Evolutionary conservation across 2,329 filamentous ascomycete genomes (phyloP).

Genomic region (Huntiella moniliformis): DNA sequence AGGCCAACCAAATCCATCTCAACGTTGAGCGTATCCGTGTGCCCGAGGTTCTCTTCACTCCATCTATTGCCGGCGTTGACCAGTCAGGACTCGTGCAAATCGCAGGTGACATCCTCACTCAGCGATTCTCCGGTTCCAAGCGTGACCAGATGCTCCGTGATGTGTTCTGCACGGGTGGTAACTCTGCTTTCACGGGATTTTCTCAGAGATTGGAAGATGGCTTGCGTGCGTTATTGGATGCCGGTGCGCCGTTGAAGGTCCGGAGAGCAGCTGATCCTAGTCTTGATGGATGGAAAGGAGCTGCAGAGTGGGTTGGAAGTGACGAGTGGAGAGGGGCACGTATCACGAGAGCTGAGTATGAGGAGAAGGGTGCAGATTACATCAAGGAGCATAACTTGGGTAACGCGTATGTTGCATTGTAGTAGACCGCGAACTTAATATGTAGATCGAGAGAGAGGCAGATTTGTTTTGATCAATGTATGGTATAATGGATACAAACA

Average conservation of each 20-base stretch:
- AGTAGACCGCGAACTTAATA: not conserved
- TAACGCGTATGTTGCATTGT: conserved; percentile 31
- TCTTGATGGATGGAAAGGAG: conserved; percentile 84
- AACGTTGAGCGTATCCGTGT: conserved; percentile 94
- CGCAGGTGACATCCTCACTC: conserved; percentile 69
- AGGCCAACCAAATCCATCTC: conserved; percentile 78
- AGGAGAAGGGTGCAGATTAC: conserved; percentile 86
- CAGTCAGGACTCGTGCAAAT: conserved; percentile 91
- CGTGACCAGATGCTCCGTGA: conserved; percentile 60
- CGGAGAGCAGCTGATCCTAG: conserved; percentile 58
- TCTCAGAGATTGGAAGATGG: conserved; percentile 63
- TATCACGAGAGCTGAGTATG: conserved; percentile 64
- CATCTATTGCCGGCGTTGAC: conserved; percentile 76
- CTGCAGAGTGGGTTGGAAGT: conserved; percentile 61
- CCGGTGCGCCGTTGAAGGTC: conserved; percentile 46
- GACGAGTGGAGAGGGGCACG: conserved; percentile 42
- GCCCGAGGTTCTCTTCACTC: conserved; percentile 84
- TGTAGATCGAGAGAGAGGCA: not conserved
- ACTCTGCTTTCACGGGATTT: conserved; percentile 70
- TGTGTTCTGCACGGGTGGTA: conserved; percentile 88
- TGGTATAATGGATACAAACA: not conserved
- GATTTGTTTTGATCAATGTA: not conserved
- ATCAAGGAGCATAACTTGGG: conserved; percentile 63
- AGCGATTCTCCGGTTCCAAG: conserved; percentile 46
- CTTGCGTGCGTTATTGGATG: conserved; percentile 52